These are phyloP conservation scores for Triglochin maritima DNA, from an alignment of 106 monocot species.

Conservation along the genomic window DNA sequence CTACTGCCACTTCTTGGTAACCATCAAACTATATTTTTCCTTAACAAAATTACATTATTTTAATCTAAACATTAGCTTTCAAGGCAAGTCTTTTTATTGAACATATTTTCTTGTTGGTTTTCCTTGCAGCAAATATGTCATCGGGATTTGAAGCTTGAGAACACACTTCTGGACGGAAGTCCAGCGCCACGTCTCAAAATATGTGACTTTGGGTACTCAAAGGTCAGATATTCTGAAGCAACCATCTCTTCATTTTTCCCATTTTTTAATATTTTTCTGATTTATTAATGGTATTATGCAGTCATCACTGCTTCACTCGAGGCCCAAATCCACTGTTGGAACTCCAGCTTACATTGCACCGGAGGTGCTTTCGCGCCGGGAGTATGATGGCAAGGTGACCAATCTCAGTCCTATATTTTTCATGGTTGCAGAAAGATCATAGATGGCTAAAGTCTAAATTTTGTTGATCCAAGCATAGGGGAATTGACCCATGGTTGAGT, in stretches of 20 bases:
- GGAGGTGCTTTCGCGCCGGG: slow-evolving; percentile 58
- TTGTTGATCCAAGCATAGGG: not conserved
- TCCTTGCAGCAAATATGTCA: slow-evolving; percentile 63
- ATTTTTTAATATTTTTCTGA: not conserved
- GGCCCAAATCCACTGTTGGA: slow-evolving; percentile 69
- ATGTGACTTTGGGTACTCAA: slow-evolving; percentile 89
- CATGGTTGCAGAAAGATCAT: not conserved
- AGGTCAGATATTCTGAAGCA: slow-evolving; percentile 30
- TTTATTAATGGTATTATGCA: slow-evolving; percentile 12
- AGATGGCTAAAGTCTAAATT: not conserved
- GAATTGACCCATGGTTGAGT: not conserved
- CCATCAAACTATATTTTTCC: not conserved
- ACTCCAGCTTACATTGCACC: slow-evolving; percentile 92
- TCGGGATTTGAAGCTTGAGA: slow-evolving; percentile 83
- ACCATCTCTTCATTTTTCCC: not conserved
- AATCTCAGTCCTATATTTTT: not conserved
- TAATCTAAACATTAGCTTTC: not conserved
- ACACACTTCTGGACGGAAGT: slow-evolving; percentile 83
- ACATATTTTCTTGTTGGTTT: not conserved
- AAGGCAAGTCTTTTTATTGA: no score
- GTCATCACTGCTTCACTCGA: slow-evolving; percentile 73
- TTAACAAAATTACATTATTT: not conserved
- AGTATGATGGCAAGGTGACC: slow-evolving; percentile 78
- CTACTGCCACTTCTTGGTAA: slow-evolving; percentile 85
- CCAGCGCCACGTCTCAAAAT: slow-evolving; percentile 82